phyloP scores from a whole-genome alignment of 441 rosid species.

The Croton laevigatus region DNA sequence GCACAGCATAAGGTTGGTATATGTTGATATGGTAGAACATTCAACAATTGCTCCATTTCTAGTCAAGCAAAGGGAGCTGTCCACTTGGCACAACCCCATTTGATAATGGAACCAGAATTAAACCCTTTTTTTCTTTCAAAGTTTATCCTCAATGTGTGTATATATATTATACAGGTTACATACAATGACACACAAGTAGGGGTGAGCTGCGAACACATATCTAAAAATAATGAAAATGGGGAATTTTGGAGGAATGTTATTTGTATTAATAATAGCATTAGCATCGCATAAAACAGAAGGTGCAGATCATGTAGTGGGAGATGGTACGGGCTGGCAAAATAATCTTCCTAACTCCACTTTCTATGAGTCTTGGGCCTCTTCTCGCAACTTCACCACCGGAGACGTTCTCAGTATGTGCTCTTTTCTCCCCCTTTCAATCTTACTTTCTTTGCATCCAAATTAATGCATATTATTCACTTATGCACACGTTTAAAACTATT shows the following conservation, averaged over 20 bases:
- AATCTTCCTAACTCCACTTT: conserved; percentile 1
- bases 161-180: conserved; percentile 13
- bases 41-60: conserved; percentile 15
- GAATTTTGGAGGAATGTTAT: background rate
- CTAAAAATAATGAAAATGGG: conserved; percentile 1
- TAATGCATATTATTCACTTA: no score
- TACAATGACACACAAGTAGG: no score
- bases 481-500: no score
- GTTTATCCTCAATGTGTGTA: background rate
- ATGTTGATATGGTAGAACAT: background rate
- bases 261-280: background rate
- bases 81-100: background rate
- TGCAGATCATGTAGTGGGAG: conserved; percentile 30
- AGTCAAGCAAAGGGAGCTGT: conserved; percentile 1
- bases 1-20: no score
- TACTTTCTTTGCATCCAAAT: no score
- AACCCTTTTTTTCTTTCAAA: background rate
- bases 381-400: conserved; percentile 19
- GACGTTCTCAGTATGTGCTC: conserved; percentile 34
- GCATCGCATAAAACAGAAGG: conserved; percentile 22
- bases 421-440: no score
- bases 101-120: background rate
- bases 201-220: background rate
- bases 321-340: conserved; percentile 26
- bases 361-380: conserved; percentile 36